These are phyloP conservation scores for Fraxinus greggii DNA, from an alignment of 305 asterid genomes.

Conservation along the genomic window DNA sequence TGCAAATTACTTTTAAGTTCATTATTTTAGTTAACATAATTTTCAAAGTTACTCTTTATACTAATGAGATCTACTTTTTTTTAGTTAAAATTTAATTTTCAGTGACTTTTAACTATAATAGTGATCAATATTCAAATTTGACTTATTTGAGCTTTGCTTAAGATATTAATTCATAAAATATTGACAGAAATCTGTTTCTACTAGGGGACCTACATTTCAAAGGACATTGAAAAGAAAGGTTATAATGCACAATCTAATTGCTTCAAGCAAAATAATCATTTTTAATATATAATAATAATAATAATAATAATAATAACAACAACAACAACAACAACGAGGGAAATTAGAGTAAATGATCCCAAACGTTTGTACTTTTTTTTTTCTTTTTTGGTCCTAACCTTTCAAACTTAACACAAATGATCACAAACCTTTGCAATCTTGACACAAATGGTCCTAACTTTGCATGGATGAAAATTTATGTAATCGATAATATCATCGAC, in stretches of 20 bases:
- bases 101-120: neutral
- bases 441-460: neutral
- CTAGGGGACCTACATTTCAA: neutral
- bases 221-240: neutral
- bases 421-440: neutral
- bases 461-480: neutral
- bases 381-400: too few relatives aligned
- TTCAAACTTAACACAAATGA: neutral
- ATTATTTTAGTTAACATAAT: neutral
- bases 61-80: neutral
- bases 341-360: too few relatives aligned
- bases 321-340: too few relatives aligned
- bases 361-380: too few relatives aligned
- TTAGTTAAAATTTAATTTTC: too few relatives aligned
- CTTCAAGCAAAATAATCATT: neutral
- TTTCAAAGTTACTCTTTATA: neutral
- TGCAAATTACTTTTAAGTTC: neutral
- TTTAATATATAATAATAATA: too few relatives aligned
- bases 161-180: neutral
- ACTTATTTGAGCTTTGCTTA: neutral
- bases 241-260: neutral
- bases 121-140: neutral
- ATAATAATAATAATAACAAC: too few relatives aligned
- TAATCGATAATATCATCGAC: neutral
- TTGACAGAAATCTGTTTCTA: neutral